Evolutionary conservation across 176 grass and related monocot species (phyloP).

Genomic region (Oropetium thomaeum): DNA sequence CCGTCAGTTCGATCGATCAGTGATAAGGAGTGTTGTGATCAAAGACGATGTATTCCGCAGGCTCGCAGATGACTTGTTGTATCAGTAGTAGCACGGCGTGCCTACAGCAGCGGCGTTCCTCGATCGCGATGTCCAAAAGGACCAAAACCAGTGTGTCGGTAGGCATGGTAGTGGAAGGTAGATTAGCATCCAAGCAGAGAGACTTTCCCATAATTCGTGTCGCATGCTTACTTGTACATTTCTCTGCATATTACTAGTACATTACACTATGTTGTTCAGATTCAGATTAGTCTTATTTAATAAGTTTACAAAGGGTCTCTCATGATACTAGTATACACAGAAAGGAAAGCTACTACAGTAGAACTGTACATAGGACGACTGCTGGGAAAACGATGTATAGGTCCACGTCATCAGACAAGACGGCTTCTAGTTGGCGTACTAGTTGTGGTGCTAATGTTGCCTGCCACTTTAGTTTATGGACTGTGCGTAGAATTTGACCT

Average conservation of each 20-base stretch:
- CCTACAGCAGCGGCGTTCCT: neutral
- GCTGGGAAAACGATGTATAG: neutral
- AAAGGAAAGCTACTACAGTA: no score
- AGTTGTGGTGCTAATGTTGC: neutral
- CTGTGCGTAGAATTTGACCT: neutral
- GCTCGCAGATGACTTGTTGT: neutral
- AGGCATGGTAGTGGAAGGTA: neutral
- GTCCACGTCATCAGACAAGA: neutral
- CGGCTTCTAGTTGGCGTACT: neutral
- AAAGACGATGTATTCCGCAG: no score
- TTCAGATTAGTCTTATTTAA: neutral
- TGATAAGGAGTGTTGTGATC: neutral
- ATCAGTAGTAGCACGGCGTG: neutral
- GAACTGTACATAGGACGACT: no score
- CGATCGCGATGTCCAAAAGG: no score
- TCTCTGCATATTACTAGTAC: neutral
- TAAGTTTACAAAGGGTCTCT: neutral
- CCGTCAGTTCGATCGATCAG: neutral
- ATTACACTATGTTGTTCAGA: no score
- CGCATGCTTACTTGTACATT: neutral
- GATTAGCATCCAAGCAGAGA: neutral
- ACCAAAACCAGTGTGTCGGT: neutral
- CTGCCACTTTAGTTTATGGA: neutral
- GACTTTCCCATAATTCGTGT: neutral
- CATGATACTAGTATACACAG: no score